Conservation (phyloP, 2,329 filamentous ascomycete species). For the Xylaria sp. region DNA sequence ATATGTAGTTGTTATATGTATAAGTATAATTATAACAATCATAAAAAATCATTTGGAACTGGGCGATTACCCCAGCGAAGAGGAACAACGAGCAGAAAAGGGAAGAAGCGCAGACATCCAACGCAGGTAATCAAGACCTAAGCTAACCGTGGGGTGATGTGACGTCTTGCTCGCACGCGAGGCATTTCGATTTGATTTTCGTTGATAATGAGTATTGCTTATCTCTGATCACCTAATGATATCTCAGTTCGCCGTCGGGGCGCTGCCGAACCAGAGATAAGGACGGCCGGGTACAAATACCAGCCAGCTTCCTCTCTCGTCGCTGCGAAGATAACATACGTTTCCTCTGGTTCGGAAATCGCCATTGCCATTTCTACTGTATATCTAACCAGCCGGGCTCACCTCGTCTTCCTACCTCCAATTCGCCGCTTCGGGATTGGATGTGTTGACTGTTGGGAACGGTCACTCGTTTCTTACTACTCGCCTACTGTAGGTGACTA, state of each 20-base stretch:
- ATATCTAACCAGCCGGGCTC: too few species aligned
- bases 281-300: constrained; percentile 30
- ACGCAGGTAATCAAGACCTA: constrained; percentile 14
- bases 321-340: not conserved
- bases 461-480: too few species aligned
- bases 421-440: too few species aligned
- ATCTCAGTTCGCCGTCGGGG: constrained; percentile 13
- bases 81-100: not conserved
- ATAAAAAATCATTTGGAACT: too few species aligned
- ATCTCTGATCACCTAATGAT: constrained; percentile 30
- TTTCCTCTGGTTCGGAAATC: not conserved
- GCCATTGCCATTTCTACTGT: not conserved
- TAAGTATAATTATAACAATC: too few species aligned
- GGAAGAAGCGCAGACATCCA: not conserved
- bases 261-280: constrained; percentile 29
- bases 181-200: constrained; percentile 32
- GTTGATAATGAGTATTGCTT: constrained; percentile 37
- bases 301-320: constrained; percentile 1
- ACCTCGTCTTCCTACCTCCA: too few species aligned
- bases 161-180: constrained; percentile 26
- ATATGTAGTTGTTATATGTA: not conserved
- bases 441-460: too few species aligned
- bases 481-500: too few species aligned
- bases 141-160: constrained; percentile 30
- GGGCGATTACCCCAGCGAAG: not conserved